Evolutionary conservation across 495 filamentous ascomycete genomes (phyloP).

Genomic region (Chaetomidium leptoderma): DNA sequence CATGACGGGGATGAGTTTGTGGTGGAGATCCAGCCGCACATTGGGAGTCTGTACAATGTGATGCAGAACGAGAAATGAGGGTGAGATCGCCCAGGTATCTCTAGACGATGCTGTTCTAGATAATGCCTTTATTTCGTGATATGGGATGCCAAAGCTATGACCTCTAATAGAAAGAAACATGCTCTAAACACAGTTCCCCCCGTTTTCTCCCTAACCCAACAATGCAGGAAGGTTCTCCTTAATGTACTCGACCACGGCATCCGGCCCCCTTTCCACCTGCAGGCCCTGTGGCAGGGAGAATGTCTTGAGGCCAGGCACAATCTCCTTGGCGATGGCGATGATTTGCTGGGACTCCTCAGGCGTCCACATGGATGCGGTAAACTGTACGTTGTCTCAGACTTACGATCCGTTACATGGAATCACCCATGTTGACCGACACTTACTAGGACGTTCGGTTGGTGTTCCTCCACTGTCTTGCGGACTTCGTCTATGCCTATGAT

Average conservation of each 20-base stretch:
- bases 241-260: slow-evolving; percentile 62
- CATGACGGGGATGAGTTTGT: slow-evolving; percentile 47
- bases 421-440: slow-evolving; percentile 31
- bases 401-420: neutral
- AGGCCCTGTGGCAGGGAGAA: slow-evolving; percentile 61
- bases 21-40: slow-evolving; percentile 45
- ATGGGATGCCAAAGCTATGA: neutral
- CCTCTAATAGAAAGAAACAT: neutral
- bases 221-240: slow-evolving; percentile 53
- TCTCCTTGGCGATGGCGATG: slow-evolving; percentile 50
- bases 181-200: neutral
- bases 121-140: too few species aligned
- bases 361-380: slow-evolving; percentile 68
- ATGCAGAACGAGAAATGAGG: slow-evolving; percentile 42
- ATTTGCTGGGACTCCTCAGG: slow-evolving; percentile 53
- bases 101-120: slow-evolving; percentile 5
- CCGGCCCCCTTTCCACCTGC: slow-evolving; percentile 60
- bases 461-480: slow-evolving; percentile 20
- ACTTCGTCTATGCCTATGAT: slow-evolving; percentile 32
- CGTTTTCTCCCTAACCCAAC: slow-evolving; percentile 28
- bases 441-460: slow-evolving; percentile 29
- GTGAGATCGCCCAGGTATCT: neutral
- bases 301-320: slow-evolving; percentile 45
- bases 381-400: slow-evolving; percentile 34
- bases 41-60: slow-evolving; percentile 43